A percentile compares a stretch with the other conserved stretches of the same genome.
Conservation (phyloP, 2,329 filamentous ascomycete genomes). For the Neoascochyta sp. region DNA sequence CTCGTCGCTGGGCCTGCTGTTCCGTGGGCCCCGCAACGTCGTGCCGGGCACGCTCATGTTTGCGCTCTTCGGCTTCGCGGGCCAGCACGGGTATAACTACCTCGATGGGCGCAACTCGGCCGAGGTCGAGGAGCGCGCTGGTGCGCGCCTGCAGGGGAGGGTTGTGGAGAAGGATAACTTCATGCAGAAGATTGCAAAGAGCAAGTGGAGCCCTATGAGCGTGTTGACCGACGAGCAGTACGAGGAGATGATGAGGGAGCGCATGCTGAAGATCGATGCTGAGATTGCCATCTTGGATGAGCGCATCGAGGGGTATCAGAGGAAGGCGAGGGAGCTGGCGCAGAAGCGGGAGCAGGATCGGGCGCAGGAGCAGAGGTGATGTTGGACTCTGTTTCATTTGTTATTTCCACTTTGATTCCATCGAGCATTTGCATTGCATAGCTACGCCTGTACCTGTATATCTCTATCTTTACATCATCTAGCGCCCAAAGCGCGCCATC, state of each 20-base stretch:
- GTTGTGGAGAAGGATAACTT: constrained; percentile 38
- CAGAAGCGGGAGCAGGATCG: constrained; percentile 8
- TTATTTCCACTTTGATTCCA: too few relatives aligned
- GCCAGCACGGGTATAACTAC: constrained; percentile 55
- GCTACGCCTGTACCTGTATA: too few relatives aligned
- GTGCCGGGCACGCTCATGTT: constrained; percentile 60
- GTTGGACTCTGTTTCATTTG: too few relatives aligned
- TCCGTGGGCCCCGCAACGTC: constrained; percentile 42
- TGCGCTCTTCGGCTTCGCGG: constrained; percentile 54
- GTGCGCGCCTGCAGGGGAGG: constrained; percentile 21
- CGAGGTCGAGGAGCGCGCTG: constrained; percentile 30
- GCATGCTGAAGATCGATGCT: constrained; percentile 65
- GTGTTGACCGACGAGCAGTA: constrained; percentile 71
- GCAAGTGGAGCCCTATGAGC: constrained; percentile 68
- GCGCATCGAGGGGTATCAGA: constrained; percentile 56
- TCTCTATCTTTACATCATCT: too few relatives aligned
- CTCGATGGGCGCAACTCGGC: constrained; percentile 47
- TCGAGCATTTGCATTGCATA: too few relatives aligned
- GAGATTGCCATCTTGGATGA: constrained; percentile 78
- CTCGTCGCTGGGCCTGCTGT: constrained; percentile 50
- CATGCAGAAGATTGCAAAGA: constrained; percentile 53
- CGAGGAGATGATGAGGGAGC: constrained; percentile 65
- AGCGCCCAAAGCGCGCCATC: too few relatives aligned
- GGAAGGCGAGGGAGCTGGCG: constrained; percentile 21
- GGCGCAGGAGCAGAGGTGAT: background rate